Conservation (phyloP, 305 asterid species). For the Ilex paraguariensis region DNA sequence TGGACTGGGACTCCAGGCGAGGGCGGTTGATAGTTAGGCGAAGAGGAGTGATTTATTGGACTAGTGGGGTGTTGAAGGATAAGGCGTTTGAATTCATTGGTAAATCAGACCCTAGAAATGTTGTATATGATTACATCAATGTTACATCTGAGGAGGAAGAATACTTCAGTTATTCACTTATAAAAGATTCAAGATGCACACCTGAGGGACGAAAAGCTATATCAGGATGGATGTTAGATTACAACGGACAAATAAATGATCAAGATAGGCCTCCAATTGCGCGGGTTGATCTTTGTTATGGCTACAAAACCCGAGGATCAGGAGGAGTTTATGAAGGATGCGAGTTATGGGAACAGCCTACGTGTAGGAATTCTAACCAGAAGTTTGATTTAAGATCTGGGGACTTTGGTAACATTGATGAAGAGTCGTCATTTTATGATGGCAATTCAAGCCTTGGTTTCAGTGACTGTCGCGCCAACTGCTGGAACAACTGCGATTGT, state of each 20-base stretch:
- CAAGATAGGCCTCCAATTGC: background rate
- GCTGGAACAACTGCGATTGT: slow-evolving; percentile 37
- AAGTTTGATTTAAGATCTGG: slow-evolving; percentile 20
- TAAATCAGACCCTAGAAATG: background rate
- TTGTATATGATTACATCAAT: slow-evolving; percentile 18
- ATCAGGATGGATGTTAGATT: slow-evolving; percentile 21
- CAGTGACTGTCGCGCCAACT: slow-evolving; percentile 33
- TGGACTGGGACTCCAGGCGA: slow-evolving; percentile 15
- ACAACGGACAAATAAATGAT: slow-evolving; percentile 9
- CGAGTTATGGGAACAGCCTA: slow-evolving; percentile 23
- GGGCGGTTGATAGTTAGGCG: slow-evolving; percentile 19
- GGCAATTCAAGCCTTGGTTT: slow-evolving; percentile 20
- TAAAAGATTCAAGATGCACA: background rate
- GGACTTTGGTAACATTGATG: slow-evolving; percentile 1
- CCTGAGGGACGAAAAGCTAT: background rate
- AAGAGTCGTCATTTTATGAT: background rate
- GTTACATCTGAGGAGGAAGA: slow-evolving; percentile 11
- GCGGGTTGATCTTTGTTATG: slow-evolving; percentile 17
- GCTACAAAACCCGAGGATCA: background rate
- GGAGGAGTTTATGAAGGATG: background rate
- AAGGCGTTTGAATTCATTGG: slow-evolving; percentile 17
- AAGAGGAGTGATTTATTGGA: slow-evolving; percentile 29
- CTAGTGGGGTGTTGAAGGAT: slow-evolving; percentile 20
- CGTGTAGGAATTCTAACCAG: slow-evolving; percentile 20
- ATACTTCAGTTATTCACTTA: slow-evolving; percentile 21